Conservation (phyloP, 768 basidiomycete species). For the Boletus vinaceobasis region DNA sequence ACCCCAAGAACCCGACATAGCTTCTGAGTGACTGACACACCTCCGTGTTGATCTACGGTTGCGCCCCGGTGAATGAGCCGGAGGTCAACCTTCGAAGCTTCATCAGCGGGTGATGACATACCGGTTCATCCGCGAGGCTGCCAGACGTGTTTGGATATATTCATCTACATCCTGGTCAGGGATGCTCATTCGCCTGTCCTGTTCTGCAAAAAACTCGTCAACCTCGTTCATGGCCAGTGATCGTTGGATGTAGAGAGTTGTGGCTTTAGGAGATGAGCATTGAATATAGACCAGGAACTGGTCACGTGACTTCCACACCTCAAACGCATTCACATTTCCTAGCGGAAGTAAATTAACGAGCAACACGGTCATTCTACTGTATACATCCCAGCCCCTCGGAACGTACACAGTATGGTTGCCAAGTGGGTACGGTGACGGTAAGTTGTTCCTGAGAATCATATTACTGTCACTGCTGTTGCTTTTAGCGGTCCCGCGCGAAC, state of each 20-base stretch:
- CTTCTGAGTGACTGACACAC: background rate
- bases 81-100: background rate
- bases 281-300: background rate
- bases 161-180: constrained; percentile 52
- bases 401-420: too few relatives aligned
- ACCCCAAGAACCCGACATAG: background rate
- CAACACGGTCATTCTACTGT: too few relatives aligned
- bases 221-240: constrained; percentile 30
- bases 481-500: constrained; percentile 15
- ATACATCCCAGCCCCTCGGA: too few relatives aligned
- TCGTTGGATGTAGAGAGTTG: background rate
- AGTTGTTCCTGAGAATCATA: constrained; percentile 20
- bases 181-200: constrained; percentile 50
- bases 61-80: constrained; percentile 1
- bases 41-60: constrained; percentile 4
- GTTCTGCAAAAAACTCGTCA: constrained; percentile 52
- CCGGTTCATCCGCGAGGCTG: constrained; percentile 12
- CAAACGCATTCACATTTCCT: background rate
- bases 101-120: constrained; percentile 1
- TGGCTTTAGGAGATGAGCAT: background rate
- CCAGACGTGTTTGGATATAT: constrained; percentile 38
- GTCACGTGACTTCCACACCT: constrained; percentile 15
- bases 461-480: background rate
- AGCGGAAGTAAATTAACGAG: background rate
- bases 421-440: too few relatives aligned